Percentiles rank a stretch among this genome's conserved stretches.
Evolutionary conservation across 768 basidiomycete genomes (phyloP).

Genomic region (Lepiota brunneoincarnata): DNA sequence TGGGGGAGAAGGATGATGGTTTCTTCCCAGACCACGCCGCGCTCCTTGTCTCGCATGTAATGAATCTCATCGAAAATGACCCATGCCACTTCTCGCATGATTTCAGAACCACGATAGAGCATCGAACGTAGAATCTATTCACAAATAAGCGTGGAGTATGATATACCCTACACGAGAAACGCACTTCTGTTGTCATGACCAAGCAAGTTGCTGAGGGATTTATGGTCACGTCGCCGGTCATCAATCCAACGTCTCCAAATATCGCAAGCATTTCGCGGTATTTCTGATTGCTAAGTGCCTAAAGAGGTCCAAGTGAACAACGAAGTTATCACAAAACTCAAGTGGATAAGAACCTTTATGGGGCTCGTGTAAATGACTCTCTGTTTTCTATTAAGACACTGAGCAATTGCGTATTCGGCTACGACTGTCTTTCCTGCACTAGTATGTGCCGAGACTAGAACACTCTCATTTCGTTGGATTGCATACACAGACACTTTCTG

Average conservation of each 20-base stretch:
- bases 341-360: slow-evolving; percentile 78
- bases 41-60: slow-evolving; percentile 99
- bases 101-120: slow-evolving; percentile 97
- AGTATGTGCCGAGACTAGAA: slow-evolving; percentile 97
- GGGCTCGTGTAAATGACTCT: slow-evolving; percentile 99
- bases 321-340: slow-evolving; percentile 13
- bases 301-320: slow-evolving; percentile 23
- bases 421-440: slow-evolving; percentile 99
- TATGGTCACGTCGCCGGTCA: slow-evolving; percentile 99
- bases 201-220: slow-evolving; percentile 96
- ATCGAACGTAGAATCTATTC: slow-evolving; percentile 93
- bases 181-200: slow-evolving; percentile 98
- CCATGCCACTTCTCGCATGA: slow-evolving; percentile 99
- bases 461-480: slow-evolving; percentile 96
- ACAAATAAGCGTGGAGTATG: not conserved
- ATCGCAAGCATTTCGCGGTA: slow-evolving; percentile 97
- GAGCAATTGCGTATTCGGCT: slow-evolving; percentile 98
- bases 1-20: slow-evolving; percentile 97
- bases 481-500: slow-evolving; percentile 92
- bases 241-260: slow-evolving; percentile 97
- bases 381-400: slow-evolving; percentile 90
- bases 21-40: slow-evolving; percentile 99
- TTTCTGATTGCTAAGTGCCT: slow-evolving; percentile 99
- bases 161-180: slow-evolving; percentile 15
- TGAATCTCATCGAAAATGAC: slow-evolving; percentile 99